Evolutionary conservation across 495 filamentous ascomycete species (phyloP).

Genomic region (Trichoderma gamsii): DNA sequence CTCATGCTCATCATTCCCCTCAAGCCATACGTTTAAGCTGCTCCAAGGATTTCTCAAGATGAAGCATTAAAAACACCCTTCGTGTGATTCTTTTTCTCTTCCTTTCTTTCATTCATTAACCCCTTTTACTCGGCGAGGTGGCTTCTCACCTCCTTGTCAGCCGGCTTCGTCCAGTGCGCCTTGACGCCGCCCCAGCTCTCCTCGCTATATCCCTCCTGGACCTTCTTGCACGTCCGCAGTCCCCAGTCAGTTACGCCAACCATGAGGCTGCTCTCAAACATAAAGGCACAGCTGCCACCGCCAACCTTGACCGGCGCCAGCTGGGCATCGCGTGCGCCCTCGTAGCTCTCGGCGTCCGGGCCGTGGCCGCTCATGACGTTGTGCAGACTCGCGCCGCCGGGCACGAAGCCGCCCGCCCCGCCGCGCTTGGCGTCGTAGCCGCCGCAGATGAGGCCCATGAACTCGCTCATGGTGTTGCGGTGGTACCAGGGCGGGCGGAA

Average conservation of each 20-base stretch:
- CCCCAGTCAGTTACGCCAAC: constrained; percentile 92
- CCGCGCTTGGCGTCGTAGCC: constrained; percentile 51
- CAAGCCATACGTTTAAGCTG: background rate
- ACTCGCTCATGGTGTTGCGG: constrained; percentile 79
- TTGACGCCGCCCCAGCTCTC: constrained; percentile 81
- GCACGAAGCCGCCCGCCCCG: constrained; percentile 49
- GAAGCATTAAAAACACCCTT: background rate
- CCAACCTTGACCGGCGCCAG: constrained; percentile 51
- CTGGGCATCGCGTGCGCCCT: constrained; percentile 53
- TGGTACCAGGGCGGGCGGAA: constrained; percentile 83
- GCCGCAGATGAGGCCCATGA: constrained; percentile 70
- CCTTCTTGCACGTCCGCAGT: constrained; percentile 72
- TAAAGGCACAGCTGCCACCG: constrained; percentile 56
- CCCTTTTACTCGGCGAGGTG: constrained; percentile 22
- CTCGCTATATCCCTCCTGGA: constrained; percentile 75
- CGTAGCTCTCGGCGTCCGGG: constrained; percentile 56
- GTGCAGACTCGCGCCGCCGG: constrained; percentile 51
- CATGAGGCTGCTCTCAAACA: constrained; percentile 72
- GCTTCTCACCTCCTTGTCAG: constrained; percentile 23
- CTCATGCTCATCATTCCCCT: background rate
- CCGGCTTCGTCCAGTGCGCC: constrained; percentile 65
- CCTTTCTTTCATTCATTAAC: background rate
- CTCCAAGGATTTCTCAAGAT: background rate
- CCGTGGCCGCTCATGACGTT: constrained; percentile 57
- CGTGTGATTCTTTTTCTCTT: background rate